Percentiles rank a stretch among this genome's conserved stretches.
phyloP scores from a whole-genome alignment of 2,329 filamentous ascomycete genomes.

The Grosmannia serpens region DNA sequence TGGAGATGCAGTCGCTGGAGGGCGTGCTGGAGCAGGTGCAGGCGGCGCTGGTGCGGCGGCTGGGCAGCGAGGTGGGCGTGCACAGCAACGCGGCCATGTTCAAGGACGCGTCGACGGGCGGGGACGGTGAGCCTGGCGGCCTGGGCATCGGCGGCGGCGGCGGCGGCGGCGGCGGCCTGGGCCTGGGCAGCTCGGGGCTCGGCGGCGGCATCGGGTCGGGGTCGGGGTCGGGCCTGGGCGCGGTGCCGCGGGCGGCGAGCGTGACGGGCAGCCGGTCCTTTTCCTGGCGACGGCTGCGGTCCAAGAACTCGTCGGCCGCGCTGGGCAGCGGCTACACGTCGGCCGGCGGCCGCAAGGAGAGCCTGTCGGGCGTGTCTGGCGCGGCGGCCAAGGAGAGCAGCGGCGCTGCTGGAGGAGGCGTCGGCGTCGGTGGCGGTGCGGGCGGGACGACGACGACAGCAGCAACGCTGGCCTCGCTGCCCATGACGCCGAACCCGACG shows the following conservation, averaged over 20 bases:
- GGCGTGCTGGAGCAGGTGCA: conserved; percentile 79
- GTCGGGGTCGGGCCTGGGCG: conserved; percentile 15
- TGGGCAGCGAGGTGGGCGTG: conserved; percentile 87
- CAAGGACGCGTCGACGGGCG: conserved; percentile 48
- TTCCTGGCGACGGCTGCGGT: conserved; percentile 81
- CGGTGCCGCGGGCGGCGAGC: conserved; percentile 41
- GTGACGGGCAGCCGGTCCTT: conserved; percentile 69
- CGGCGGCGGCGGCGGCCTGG: conserved; percentile 13
- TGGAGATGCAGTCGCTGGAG: conserved; percentile 89
- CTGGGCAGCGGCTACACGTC: conserved; percentile 39
- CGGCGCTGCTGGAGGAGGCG: no score
- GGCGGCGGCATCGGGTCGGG: background rate
- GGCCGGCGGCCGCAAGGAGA: conserved; percentile 28
- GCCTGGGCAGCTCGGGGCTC: background rate
- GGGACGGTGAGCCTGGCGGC: conserved; percentile 29
- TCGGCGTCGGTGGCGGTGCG: no score
- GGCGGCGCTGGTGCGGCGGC: conserved; percentile 60
- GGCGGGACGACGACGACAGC: conserved; percentile 19
- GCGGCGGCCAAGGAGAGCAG: background rate
- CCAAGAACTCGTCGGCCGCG: conserved; percentile 69
- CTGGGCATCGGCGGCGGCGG: background rate
- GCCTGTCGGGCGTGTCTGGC: conserved; percentile 31
- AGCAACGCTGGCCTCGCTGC: conserved; percentile 51
- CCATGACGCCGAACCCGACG: conserved; percentile 59
- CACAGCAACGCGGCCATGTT: conserved; percentile 64